Evolutionary conservation across 345 rosid species (phyloP).

Genomic region (Camelina hispida): DNA sequence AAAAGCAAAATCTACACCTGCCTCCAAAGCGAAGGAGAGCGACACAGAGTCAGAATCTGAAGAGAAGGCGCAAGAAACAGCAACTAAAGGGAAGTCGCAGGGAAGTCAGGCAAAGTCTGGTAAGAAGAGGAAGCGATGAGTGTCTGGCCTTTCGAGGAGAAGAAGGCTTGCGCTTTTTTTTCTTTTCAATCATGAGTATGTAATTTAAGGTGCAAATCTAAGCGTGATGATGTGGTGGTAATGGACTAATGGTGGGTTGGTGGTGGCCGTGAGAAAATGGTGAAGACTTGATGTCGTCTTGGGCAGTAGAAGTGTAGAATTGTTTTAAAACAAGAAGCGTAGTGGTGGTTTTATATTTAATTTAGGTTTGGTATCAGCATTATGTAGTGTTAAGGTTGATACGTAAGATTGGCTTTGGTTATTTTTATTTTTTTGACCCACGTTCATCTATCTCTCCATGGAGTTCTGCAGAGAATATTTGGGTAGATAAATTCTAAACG

Average conservation of each 20-base stretch:
- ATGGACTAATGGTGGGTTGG: neutral
- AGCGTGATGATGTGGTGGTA: slow-evolving; percentile 4
- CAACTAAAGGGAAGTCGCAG: slow-evolving; percentile 52
- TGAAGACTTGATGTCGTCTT: slow-evolving; percentile 18
- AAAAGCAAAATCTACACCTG: slow-evolving; percentile 53
- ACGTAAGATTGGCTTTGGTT: slow-evolving; percentile 18
- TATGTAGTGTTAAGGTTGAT: slow-evolving; percentile 34
- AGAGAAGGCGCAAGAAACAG: slow-evolving; percentile 51
- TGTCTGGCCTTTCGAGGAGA: neutral
- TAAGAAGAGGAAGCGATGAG: slow-evolving; percentile 67
- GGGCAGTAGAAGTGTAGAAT: slow-evolving; percentile 36
- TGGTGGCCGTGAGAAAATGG: slow-evolving; percentile 24
- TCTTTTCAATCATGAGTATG: slow-evolving; percentile 23
- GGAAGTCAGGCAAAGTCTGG: slow-evolving; percentile 60
- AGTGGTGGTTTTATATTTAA: slow-evolving; percentile 17
- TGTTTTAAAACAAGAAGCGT: slow-evolving; percentile 37
- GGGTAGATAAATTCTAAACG: neutral
- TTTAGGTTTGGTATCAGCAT: slow-evolving; percentile 36
- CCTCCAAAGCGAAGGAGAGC: slow-evolving; percentile 56
- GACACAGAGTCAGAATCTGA: slow-evolving; percentile 53
- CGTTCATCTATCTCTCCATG: slow-evolving; percentile 6
- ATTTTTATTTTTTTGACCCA: slow-evolving; percentile 7
- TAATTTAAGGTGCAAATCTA: slow-evolving; percentile 33
- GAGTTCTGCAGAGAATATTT: slow-evolving; percentile 17
- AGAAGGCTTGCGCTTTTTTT: slow-evolving; percentile 2